Conservation (phyloP, 208 protist genomes). For the Trypanosomatidae sp. region DNA sequence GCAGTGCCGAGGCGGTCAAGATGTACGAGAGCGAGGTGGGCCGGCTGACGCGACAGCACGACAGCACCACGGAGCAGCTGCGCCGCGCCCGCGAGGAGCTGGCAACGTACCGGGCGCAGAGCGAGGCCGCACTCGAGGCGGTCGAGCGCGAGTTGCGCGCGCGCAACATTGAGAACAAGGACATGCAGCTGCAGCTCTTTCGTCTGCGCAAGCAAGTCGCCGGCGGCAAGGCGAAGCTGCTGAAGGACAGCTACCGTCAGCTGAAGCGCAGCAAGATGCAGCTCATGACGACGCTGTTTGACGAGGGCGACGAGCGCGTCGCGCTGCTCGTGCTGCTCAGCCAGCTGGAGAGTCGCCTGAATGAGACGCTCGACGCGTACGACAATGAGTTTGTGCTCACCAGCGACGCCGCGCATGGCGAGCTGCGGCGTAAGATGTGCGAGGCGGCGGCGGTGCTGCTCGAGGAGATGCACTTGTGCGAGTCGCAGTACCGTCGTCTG, state of each 20-base stretch:
- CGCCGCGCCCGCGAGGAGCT: constrained; percentile 20
- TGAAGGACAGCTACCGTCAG: constrained; percentile 61
- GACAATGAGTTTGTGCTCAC: constrained; percentile 61
- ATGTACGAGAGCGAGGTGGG: constrained; percentile 64
- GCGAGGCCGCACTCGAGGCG: constrained; percentile 7
- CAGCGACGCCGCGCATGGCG: constrained; percentile 9
- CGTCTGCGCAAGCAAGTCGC: constrained; percentile 68
- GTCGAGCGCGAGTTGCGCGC: constrained; percentile 39
- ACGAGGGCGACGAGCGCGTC: constrained; percentile 68
- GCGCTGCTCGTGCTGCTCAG: constrained; percentile 55
- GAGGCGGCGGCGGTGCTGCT: constrained; percentile 37
- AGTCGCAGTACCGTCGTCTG: constrained; percentile 50
- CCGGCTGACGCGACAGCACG: constrained; percentile 51
- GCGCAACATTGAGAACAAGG: constrained; percentile 78
- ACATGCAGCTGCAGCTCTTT: constrained; percentile 78
- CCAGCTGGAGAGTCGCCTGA: constrained; percentile 76
- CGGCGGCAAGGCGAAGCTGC: constrained; percentile 27
- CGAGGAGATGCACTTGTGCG: constrained; percentile 83
- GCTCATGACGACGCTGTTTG: constrained; percentile 62
- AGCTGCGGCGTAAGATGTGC: constrained; percentile 28
- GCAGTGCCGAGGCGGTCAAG: constrained; percentile 20
- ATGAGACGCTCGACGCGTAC: constrained; percentile 66
- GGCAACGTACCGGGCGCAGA: constrained; percentile 6
- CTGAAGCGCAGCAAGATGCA: constrained; percentile 62
- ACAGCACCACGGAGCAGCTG: constrained; percentile 36